These are phyloP conservation scores for Hemisphaericaspora lyxosophila DNA, from an alignment of 1,139 yeast species.

Conservation along the genomic window DNA sequence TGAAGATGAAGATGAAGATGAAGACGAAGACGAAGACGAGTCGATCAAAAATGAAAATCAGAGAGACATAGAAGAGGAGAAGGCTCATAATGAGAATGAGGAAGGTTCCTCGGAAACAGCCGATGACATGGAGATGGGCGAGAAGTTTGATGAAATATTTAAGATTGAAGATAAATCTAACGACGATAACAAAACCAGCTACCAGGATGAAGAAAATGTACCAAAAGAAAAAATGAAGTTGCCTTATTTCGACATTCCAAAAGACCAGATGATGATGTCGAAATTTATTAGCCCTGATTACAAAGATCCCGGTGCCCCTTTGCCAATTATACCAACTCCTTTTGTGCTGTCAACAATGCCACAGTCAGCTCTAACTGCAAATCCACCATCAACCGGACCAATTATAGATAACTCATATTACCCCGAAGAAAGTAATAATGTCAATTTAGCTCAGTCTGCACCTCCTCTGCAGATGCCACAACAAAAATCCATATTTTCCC, in stretches of 20 bases:
- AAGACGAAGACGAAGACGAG: conserved; percentile 5
- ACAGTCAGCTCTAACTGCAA: conserved; percentile 15
- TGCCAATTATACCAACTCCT: conserved; percentile 64
- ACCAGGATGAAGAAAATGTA: background rate
- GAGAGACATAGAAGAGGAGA: conserved; percentile 4
- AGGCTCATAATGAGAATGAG: background rate
- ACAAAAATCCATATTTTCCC: conserved; percentile 65
- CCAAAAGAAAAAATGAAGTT: conserved; percentile 10
- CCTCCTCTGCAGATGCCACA: conserved; percentile 14
- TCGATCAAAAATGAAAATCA: background rate
- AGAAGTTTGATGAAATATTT: conserved; percentile 10
- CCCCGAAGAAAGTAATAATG: conserved; percentile 1
- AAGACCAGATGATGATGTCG: conserved; percentile 52
- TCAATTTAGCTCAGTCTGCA: conserved; percentile 7
- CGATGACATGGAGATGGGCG: background rate
- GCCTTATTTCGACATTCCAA: conserved; percentile 51
- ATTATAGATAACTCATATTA: conserved; percentile 13
- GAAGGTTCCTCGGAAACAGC: background rate
- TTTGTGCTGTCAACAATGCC: conserved; percentile 37
- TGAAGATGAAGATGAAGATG: conserved; percentile 22
- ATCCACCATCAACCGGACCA: conserved; percentile 16
- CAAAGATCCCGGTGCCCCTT: conserved; percentile 80
- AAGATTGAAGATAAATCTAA: conserved; percentile 2
- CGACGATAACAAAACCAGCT: background rate
- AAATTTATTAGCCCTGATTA: conserved; percentile 51